Evolutionary conservation across 2,329 filamentous ascomycete genomes (phyloP).

Genomic region (Cordyceps cicadae): DNA sequence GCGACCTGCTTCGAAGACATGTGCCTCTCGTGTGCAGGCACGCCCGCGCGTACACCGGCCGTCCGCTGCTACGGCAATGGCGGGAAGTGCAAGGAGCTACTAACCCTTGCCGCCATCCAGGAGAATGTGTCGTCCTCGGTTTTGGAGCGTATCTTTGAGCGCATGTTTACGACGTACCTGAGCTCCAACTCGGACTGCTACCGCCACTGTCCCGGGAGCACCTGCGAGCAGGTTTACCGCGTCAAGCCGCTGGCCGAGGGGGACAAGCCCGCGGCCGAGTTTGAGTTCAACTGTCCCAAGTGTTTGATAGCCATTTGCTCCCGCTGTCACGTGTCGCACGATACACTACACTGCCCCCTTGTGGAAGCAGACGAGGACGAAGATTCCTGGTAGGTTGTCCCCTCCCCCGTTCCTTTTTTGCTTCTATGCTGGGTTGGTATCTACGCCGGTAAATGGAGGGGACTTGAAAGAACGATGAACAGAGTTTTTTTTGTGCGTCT

Average conservation of each 20-base stretch:
- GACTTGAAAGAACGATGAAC: no score
- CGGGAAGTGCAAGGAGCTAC: not conserved
- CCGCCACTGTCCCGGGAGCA: conserved; percentile 6
- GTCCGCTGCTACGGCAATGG: conserved; percentile 8
- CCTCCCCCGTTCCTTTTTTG: not conserved
- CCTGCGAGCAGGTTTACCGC: conserved; percentile 8
- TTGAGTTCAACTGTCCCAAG: conserved; percentile 8
- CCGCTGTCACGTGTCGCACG: conserved; percentile 7
- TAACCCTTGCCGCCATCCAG: not conserved
- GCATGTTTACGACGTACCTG: conserved; percentile 6
- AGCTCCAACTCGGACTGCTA: conserved; percentile 1
- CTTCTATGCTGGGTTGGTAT: not conserved
- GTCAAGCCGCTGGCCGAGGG: not conserved
- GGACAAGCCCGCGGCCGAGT: not conserved
- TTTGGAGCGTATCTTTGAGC: conserved; percentile 5
- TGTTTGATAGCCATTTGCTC: conserved; percentile 8
- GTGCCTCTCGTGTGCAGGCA: conserved; percentile 6
- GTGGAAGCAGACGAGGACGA: not conserved
- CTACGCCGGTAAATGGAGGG: no score
- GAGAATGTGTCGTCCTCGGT: not conserved
- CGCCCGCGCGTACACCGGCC: not conserved
- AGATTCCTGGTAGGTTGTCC: not conserved
- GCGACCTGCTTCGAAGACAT: conserved; percentile 6
- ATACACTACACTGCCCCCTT: conserved; percentile 7
- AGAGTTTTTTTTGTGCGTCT: no score